These are phyloP conservation scores for Xylariaceae sp. DNA, from an alignment of 2,329 filamentous ascomycete species.

Conservation along the genomic window DNA sequence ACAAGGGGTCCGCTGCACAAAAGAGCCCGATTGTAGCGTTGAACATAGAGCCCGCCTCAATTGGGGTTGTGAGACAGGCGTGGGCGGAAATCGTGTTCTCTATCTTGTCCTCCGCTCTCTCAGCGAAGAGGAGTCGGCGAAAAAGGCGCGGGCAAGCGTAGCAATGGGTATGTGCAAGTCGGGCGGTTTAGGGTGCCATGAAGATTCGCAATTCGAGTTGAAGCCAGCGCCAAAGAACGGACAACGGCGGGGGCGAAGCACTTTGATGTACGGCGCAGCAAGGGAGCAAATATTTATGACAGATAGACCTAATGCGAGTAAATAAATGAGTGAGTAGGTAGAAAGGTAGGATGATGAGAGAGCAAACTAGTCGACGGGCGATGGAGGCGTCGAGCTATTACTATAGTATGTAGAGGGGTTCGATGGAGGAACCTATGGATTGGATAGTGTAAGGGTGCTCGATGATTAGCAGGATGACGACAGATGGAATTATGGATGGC, in stretches of 20 bases:
- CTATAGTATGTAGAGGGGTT: background rate
- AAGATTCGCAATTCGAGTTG: conserved; percentile 12
- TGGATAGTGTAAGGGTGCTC: background rate
- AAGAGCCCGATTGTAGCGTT: conserved; percentile 11
- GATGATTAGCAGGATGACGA: background rate
- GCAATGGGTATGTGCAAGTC: conserved; percentile 1
- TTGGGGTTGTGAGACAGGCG: conserved; percentile 7
- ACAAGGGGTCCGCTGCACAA: conserved; percentile 13
- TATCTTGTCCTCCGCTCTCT: background rate
- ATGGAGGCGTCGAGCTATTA: background rate
- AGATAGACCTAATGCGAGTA: background rate
- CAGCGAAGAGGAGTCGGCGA: background rate
- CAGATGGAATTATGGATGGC: background rate
- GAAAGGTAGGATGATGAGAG: background rate
- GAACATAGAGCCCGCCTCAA: conserved; percentile 13
- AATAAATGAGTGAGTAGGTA: conserved; percentile 10
- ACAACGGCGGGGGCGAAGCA: background rate
- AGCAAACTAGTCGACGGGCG: background rate
- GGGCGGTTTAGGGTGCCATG: conserved; percentile 1
- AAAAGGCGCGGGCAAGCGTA: conserved; percentile 4
- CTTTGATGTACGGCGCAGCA: conserved; percentile 7
- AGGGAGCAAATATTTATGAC: conserved; percentile 6
- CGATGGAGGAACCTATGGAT: background rate
- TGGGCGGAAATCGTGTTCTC: background rate
- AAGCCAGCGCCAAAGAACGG: conserved; percentile 1